phyloP scores from a whole-genome alignment of 768 basidiomycete species.

The Thelephora aurantiotincta region DNA sequence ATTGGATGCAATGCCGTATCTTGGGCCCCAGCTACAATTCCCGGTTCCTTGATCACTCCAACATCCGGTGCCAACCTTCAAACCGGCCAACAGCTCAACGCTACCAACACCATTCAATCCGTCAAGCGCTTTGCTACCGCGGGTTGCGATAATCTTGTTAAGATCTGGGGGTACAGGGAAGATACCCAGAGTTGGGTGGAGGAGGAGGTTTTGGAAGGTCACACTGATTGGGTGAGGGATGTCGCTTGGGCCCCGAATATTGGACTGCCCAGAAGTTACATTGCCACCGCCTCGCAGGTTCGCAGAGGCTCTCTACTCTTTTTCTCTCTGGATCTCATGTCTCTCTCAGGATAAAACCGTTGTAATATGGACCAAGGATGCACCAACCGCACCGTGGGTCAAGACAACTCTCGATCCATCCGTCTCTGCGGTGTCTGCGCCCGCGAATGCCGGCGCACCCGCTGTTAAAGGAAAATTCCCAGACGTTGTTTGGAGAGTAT shows the following conservation, averaged over 20 bases:
- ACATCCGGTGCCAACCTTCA: conserved; percentile 23
- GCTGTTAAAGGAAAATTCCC: conserved; percentile 64
- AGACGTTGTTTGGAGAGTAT: conserved; percentile 97
- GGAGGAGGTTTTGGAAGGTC: conserved; percentile 83
- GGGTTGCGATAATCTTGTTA: conserved; percentile 91
- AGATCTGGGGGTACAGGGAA: conserved; percentile 86
- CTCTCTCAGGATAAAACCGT: conserved; percentile 60
- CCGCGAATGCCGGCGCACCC: conserved; percentile 27
- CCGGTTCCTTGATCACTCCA: conserved; percentile 72
- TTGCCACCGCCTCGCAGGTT: conserved; percentile 89
- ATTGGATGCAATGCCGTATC: conserved; percentile 96
- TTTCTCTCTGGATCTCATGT: neutral
- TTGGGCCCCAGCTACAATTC: conserved; percentile 88
- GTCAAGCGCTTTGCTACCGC: conserved; percentile 92
- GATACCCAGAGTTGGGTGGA: conserved; percentile 82
- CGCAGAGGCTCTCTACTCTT: neutral
- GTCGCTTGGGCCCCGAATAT: conserved; percentile 99
- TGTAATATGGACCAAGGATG: conserved; percentile 83
- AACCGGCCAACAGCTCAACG: conserved; percentile 23
- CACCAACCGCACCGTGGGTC: conserved; percentile 59
- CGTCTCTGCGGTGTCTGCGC: conserved; percentile 27
- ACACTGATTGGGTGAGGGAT: conserved; percentile 96
- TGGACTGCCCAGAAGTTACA: conserved; percentile 86
- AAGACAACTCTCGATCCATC: conserved; percentile 72
- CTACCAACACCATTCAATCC: conserved; percentile 22